These are phyloP conservation scores for Ampelocalamus luodianensis DNA, from an alignment of 176 grass and related monocot species.

Conservation along the genomic window DNA sequence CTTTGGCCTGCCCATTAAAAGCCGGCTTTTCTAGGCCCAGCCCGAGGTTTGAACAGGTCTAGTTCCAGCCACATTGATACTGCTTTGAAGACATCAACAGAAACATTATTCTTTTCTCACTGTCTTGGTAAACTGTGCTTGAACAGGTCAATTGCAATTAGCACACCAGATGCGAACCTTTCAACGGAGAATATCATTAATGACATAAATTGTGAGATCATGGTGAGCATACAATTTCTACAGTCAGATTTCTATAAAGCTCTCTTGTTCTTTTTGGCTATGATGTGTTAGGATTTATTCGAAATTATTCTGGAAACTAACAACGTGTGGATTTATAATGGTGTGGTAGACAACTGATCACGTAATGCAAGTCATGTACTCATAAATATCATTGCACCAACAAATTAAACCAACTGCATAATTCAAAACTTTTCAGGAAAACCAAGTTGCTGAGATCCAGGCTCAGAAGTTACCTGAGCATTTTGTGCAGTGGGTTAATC, in stretches of 20 bases:
- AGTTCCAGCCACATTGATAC: slow-evolving; percentile 1
- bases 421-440: slow-evolving; percentile 57
- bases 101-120: too few relatives aligned
- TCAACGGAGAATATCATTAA: slow-evolving; percentile 54
- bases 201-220: slow-evolving; percentile 31
- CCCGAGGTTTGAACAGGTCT: too few relatives aligned
- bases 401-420: slow-evolving; percentile 22
- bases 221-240: slow-evolving; percentile 34
- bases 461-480: slow-evolving; percentile 53
- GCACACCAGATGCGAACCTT: slow-evolving; percentile 49
- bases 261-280: not conserved
- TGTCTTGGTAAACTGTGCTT: slow-evolving; percentile 18
- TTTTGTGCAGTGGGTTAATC: slow-evolving; percentile 63
- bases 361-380: not conserved
- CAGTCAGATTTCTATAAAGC: not conserved
- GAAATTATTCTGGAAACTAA: not conserved
- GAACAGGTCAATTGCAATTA: slow-evolving; percentile 45
- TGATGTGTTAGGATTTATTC: not conserved
- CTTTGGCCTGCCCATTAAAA: too few relatives aligned
- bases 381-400: not conserved
- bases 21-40: too few relatives aligned
- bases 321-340: not conserved
- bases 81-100: too few relatives aligned
- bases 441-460: slow-evolving; percentile 37
- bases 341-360: not conserved